A percentile compares a stretch with the other conserved stretches of the same genome.
phyloP scores from a whole-genome alignment of 345 rosid genomes.

The Populus ilicifolia region DNA sequence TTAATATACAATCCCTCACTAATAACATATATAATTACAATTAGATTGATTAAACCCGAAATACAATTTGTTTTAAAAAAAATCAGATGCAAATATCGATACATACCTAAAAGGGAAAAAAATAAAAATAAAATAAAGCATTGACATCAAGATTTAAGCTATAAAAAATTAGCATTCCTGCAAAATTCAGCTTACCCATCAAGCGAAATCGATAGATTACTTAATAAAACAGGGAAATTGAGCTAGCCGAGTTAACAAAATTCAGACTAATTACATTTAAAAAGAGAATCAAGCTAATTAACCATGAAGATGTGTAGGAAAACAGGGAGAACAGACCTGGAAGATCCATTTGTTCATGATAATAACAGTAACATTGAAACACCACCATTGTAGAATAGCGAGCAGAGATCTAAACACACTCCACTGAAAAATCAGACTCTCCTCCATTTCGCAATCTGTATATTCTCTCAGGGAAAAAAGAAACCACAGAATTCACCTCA shows the following conservation, averaged over 20 bases:
- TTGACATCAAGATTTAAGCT: background rate
- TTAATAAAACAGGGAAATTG: background rate
- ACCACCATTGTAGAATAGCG: slow-evolving; percentile 98
- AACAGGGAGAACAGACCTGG: slow-evolving; percentile 50
- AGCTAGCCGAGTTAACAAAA: background rate
- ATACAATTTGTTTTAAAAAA: background rate
- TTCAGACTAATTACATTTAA: background rate
- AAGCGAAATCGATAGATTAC: background rate
- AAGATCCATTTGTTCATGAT: slow-evolving; percentile 99
- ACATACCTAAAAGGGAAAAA: background rate
- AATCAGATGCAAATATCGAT: background rate
- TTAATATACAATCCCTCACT: background rate
- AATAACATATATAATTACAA: background rate
- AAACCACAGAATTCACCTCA: slow-evolving; percentile 9
- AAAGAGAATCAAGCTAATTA: slow-evolving; percentile 8
- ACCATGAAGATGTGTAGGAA: slow-evolving; percentile 1
- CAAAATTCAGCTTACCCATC: background rate
- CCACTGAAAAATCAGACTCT: slow-evolving; percentile 54
- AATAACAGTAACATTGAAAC: slow-evolving; percentile 89
- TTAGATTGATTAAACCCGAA: background rate
- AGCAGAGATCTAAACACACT: slow-evolving; percentile 80
- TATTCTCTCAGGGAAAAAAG: slow-evolving; percentile 2
- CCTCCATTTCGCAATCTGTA: slow-evolving; percentile 56
- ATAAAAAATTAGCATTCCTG: background rate
- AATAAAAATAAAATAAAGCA: background rate